Conservation (phyloP, 345 rosid species). For the Acer campestre region DNA sequence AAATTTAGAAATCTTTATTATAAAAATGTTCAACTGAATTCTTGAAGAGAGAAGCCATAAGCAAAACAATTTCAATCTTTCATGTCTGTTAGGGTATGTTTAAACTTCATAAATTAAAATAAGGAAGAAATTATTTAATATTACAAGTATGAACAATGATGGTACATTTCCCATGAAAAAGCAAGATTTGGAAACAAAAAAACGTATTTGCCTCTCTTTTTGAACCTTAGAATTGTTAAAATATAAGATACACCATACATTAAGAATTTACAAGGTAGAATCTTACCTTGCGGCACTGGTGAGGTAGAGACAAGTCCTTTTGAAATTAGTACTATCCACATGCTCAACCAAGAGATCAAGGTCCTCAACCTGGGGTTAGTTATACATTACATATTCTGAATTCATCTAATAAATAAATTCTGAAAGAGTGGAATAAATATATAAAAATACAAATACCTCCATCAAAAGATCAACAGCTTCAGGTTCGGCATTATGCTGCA, state of each 20-base stretch:
- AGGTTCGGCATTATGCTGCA: constrained; percentile 97
- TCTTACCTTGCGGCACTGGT: constrained; percentile 84
- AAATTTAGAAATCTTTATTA: no score
- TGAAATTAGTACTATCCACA: constrained; percentile 82
- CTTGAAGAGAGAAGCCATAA: constrained; percentile 1
- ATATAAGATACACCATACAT: neutral
- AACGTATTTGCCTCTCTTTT: neutral
- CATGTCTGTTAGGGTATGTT: neutral
- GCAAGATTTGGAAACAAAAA: neutral
- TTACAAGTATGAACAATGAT: neutral
- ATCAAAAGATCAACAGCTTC: constrained; percentile 97
- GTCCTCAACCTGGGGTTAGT: constrained; percentile 72
- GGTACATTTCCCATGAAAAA: neutral
- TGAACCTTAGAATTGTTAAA: neutral
- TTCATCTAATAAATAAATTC: neutral
- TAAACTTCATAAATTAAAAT: neutral
- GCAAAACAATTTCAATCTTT: neutral
- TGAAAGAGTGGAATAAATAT: neutral
- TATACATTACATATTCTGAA: constrained; percentile 4
- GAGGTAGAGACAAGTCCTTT: constrained; percentile 88
- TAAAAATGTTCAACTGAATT: neutral
- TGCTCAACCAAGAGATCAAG: constrained; percentile 81
- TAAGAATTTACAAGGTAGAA: constrained; percentile 4
- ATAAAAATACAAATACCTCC: constrained; percentile 52
- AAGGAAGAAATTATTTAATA: neutral